Percentiles rank a stretch among this genome's conserved stretches.
These are phyloP conservation scores for Cucumis hystrix DNA, from an alignment of 306 rosid species.

Conservation along the genomic window DNA sequence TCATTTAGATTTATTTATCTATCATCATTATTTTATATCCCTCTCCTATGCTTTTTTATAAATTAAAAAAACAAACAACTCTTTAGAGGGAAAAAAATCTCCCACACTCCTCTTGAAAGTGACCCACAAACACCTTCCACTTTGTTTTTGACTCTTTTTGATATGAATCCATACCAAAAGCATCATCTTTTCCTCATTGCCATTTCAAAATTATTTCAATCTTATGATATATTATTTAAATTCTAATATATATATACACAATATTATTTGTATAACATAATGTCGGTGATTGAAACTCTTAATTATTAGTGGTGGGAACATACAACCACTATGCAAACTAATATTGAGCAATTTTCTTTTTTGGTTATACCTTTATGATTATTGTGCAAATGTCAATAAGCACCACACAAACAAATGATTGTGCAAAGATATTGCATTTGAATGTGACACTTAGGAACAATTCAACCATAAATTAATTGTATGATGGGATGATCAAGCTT, in stretches of 20 bases:
- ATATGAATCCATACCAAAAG: not conserved
- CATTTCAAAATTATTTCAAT: not conserved
- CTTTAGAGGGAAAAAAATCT: not conserved
- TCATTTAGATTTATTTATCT: not conserved
- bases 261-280: not conserved
- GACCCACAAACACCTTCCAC: not conserved
- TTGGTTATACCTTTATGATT: not conserved
- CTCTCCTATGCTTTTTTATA: not conserved
- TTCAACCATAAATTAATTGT: not conserved
- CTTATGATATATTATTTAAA: not conserved
- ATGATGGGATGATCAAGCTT: not conserved
- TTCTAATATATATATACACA: not conserved
- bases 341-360: not conserved
- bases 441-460: not conserved
- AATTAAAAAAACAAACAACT: not conserved
- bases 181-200: not conserved
- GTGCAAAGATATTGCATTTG: not conserved
- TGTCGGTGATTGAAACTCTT: not conserved
- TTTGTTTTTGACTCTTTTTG: not conserved
- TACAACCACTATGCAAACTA: not conserved
- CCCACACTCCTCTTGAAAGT: not conserved
- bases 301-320: conserved; percentile 1
- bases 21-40: not conserved
- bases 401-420: not conserved
- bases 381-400: not conserved